These are phyloP conservation scores for Nothophaeocryptopus gaeumannii DNA, from an alignment of 2,329 filamentous ascomycete species.

Conservation along the genomic window DNA sequence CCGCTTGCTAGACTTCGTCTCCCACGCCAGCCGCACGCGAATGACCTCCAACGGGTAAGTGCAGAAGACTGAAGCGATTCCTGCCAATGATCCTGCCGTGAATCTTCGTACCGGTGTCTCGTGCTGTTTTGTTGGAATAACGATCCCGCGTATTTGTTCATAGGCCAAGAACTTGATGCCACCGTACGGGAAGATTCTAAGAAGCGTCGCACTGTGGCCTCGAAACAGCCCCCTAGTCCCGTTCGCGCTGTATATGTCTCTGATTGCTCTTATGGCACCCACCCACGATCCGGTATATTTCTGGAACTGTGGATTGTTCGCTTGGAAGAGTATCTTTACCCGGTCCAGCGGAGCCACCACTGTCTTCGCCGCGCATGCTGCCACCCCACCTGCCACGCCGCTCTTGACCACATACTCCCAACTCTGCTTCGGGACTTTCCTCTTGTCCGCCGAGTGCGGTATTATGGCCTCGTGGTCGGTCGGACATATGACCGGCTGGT, in stretches of 20 bases:
- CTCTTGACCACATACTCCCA: conserved; percentile 81
- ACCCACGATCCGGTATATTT: conserved; percentile 90
- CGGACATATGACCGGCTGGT: conserved; percentile 46
- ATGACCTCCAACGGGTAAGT: conserved; percentile 95
- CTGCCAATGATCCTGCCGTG: conserved; percentile 69
- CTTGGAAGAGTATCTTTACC: conserved; percentile 98
- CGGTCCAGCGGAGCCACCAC: conserved; percentile 92
- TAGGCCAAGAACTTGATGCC: conserved; percentile 98
- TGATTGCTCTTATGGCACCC: conserved; percentile 77
- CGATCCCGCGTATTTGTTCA: conserved; percentile 79
- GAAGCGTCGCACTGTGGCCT: conserved; percentile 87
- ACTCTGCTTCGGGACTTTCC: conserved; percentile 65
- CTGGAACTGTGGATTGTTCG: conserved; percentile 86
- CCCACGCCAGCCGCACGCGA: conserved; percentile 87
- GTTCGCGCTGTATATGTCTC: conserved; percentile 74
- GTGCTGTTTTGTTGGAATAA: conserved; percentile 69
- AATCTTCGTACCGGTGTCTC: conserved; percentile 80
- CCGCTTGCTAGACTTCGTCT: conserved; percentile 73
- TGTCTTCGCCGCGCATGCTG: conserved; percentile 92
- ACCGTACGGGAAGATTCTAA: conserved; percentile 95
- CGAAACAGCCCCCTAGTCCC: conserved; percentile 78
- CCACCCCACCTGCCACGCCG: conserved; percentile 81
- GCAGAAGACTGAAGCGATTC: conserved; percentile 88
- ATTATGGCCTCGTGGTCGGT: conserved; percentile 54
- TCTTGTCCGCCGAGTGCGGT: conserved; percentile 42